These are phyloP conservation scores for Naganishia kalamii DNA, from an alignment of 768 basidiomycete genomes.

Conservation along the genomic window DNA sequence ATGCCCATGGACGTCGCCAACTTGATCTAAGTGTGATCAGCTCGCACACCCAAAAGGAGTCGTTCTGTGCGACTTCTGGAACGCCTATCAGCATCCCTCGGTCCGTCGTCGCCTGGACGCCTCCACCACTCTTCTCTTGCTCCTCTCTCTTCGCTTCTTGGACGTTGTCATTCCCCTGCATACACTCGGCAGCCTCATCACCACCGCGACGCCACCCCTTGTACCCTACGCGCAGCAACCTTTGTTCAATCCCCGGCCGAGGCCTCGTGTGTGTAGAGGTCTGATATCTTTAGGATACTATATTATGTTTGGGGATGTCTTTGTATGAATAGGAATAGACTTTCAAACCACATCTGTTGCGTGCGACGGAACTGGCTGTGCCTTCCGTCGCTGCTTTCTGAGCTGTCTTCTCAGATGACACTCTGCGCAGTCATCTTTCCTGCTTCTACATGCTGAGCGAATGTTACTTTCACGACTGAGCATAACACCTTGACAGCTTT, in stretches of 20 bases:
- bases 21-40: constrained; percentile 61
- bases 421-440: too few species aligned
- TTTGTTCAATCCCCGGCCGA: background rate
- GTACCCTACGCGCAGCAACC: background rate
- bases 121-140: background rate
- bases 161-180: constrained; percentile 10
- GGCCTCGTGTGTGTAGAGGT: constrained; percentile 9
- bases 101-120: background rate
- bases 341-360: background rate
- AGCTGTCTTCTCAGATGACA: background rate
- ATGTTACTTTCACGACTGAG: too few species aligned
- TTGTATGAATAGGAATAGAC: constrained; percentile 20
- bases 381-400: background rate
- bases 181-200: constrained; percentile 13
- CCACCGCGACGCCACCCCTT: background rate
- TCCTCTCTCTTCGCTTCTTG: background rate
- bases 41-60: constrained; percentile 4
- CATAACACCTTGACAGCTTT: too few species aligned
- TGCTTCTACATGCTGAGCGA: too few species aligned
- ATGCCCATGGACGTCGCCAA: constrained; percentile 93
- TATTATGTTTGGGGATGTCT: constrained; percentile 17
- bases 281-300: constrained; percentile 17
- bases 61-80: background rate
- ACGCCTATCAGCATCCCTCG: background rate
- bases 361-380: background rate